Base-by-base conservation (phyloP, 176 grass and related monocot genomes). In the Themeda triandra region DNA sequence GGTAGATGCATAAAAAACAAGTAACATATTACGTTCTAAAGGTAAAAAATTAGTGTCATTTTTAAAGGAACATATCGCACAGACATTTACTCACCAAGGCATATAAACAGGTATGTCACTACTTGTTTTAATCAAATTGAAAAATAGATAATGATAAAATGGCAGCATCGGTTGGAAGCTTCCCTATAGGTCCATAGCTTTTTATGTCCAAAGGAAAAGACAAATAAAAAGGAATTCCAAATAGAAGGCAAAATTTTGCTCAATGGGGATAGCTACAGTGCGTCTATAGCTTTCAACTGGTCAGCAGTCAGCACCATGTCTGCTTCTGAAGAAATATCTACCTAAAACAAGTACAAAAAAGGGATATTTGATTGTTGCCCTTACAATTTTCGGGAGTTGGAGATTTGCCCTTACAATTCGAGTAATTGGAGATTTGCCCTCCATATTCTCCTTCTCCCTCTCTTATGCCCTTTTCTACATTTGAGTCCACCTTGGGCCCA, bases 311-410 rank as follows among this genome's bases (percentile, higher is more conserved):
- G 82, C 46, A 30, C 45, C 24, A 77, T 8, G 73, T 78, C 33
- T 24, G 30, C 4, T 44, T 60, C 6, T 6, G 33, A 69, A 85
- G 58, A 78, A 85, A 85, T 78, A 85, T 66, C 69, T 80, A 51
- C 18, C 25, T 23, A 68, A 45, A 41, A 80, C 56, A 74, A 42
- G 77, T 74, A 87, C 77, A 85, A 69, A 85, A 75, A 69, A 69
- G 56, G 33, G 33, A 35, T 35, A 35, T 35, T 35, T 35, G 33
- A 4, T 37, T 37, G 5, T 37, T 37, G 36, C 36, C 36, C 36
- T 37, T 37, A 6, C 36, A 37, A 37, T 6, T 37, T 37, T 37
- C 6, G 36, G 4, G 6, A 5, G 36, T 37, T 37, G 36, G 36
- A 37, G 36, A 37, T 37, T 37, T 37, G 36, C 36, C 36, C 36